Evolutionary conservation across 495 filamentous ascomycete genomes (phyloP).

Genomic region (Extremus antarcticus): DNA sequence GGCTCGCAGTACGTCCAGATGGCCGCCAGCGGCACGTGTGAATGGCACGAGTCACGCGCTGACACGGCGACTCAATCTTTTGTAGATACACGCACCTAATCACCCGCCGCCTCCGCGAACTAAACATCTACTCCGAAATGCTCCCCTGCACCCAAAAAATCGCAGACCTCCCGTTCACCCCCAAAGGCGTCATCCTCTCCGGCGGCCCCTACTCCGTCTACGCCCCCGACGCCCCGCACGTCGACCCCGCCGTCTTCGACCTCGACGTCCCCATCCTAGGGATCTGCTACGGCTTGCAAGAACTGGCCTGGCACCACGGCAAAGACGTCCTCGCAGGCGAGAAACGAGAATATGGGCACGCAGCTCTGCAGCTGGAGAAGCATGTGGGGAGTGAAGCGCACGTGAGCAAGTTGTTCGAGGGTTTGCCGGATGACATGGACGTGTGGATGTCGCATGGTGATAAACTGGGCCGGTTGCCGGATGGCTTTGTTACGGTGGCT

Average conservation of each 20-base stretch:
- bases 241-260: slow-evolving; percentile 69
- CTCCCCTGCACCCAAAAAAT: slow-evolving; percentile 86
- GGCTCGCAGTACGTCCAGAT: slow-evolving; percentile 44
- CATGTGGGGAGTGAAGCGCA: slow-evolving; percentile 41
- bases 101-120: slow-evolving; percentile 59
- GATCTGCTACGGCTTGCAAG: slow-evolving; percentile 74
- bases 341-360: slow-evolving; percentile 62
- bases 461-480: slow-evolving; percentile 63
- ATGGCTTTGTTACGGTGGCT: slow-evolving; percentile 60
- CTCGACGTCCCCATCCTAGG: slow-evolving; percentile 66
- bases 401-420: slow-evolving; percentile 62
- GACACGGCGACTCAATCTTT: neutral
- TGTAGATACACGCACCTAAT: slow-evolving; percentile 51
- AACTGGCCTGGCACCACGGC: slow-evolving; percentile 65
- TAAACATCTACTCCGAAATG: slow-evolving; percentile 87
- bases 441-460: slow-evolving; percentile 86
- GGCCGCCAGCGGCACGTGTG: no score
- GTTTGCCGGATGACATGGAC: slow-evolving; percentile 52
- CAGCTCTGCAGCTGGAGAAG: slow-evolving; percentile 42
- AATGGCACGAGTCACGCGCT: neutral
- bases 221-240: slow-evolving; percentile 58
- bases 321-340: slow-evolving; percentile 65
- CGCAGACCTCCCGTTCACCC: slow-evolving; percentile 63
- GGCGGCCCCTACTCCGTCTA: slow-evolving; percentile 72
- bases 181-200: slow-evolving; percentile 71